Evolutionary conservation across 345 rosid genomes (phyloP), one percentile per base, ranked within the genome.

Genomic region (Rhodamnia rubescens): DNA sequence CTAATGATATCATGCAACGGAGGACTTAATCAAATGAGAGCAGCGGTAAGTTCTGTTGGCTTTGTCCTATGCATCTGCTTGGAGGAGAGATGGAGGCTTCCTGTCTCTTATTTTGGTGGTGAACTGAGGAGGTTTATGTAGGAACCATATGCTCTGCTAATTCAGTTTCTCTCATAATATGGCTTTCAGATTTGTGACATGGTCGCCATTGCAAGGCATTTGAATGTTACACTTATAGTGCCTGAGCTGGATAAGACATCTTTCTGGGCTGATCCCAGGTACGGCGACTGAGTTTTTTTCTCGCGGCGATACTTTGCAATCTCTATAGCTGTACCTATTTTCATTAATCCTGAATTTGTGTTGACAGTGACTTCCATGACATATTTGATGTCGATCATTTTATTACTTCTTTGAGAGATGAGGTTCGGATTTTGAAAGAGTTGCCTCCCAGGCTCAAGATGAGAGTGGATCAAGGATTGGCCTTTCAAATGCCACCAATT

Each of bases 301-400:
- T 64, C 0, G 24, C 32, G 78, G 22, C 2, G 6, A 20, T 32
- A 64, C 44, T 64, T 32, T 6, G 11, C 44, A 16, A 64, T 64
- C 24, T 64, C 21, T 64, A 32, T 32, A 29, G 61, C 16, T 74
- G 82, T 16, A 24, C 27, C 32, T 32, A 8, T 21, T 32, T 74
- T 56, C 69, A 44, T 53, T 44, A 52, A 15, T 59, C 22, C 24
- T 42, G 21, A 53, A 50, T 53, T 47, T 82, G 69, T 56, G 86
- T 22, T 90, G 85, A 75, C 96, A 92, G 94, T 59, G 90, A 92
- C 51, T 92, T 92, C 82, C 75, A 80, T 57, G 93, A 91, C 86
- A 89, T 91, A 85, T 92, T 90, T 80, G 92, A 91, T 75, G 92
- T 92, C 49, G 90, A 90, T 83, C 91, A 92, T 86, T 92, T 91